phyloP scores from a whole-genome alignment of 2,329 filamentous ascomycete species.

The Dactylellina drechsleri region DNA sequence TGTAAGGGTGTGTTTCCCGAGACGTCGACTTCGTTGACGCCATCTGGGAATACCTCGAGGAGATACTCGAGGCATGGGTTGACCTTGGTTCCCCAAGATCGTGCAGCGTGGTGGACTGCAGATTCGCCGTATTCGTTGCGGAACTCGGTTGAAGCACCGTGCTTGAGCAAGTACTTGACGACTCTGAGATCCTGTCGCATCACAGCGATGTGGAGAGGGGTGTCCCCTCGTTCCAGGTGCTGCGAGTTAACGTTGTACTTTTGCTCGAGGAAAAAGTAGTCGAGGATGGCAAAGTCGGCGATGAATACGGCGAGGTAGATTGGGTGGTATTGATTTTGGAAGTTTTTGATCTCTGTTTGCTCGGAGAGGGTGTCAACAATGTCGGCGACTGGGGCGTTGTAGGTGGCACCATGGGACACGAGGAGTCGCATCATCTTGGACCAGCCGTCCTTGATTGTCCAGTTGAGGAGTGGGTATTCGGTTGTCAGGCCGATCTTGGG shows the following conservation, averaged over 20 bases:
- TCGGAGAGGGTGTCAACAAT: constrained; percentile 34
- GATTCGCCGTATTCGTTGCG: constrained; percentile 52
- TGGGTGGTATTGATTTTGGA: constrained; percentile 54
- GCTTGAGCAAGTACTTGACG: constrained; percentile 44
- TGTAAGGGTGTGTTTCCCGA: constrained; percentile 53
- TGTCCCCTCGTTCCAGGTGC: constrained; percentile 48
- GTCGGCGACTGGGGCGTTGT: constrained; percentile 35
- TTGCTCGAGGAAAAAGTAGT: constrained; percentile 48
- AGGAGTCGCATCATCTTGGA: constrained; percentile 53
- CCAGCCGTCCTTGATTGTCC: constrained; percentile 54
- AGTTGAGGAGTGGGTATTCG: constrained; percentile 54
- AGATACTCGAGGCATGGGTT: constrained; percentile 54
- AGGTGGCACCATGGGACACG: constrained; percentile 42
- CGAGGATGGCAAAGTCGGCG: constrained; percentile 51
- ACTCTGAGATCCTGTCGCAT: constrained; percentile 53
- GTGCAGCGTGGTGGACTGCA: constrained; percentile 45
- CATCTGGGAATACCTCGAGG: constrained; percentile 51
- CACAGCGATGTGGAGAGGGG: constrained; percentile 48
- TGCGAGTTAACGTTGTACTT: constrained; percentile 48
- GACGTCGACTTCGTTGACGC: constrained; percentile 49
- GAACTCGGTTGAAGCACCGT: constrained; percentile 49
- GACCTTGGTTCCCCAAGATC: constrained; percentile 51
- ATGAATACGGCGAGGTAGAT: constrained; percentile 54
- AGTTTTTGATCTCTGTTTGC: constrained; percentile 51
- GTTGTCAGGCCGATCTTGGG: constrained; percentile 51